Conservation (phyloP, 371 early-diverging fungal species). For the Basidiobolus meristosporus region DNA sequence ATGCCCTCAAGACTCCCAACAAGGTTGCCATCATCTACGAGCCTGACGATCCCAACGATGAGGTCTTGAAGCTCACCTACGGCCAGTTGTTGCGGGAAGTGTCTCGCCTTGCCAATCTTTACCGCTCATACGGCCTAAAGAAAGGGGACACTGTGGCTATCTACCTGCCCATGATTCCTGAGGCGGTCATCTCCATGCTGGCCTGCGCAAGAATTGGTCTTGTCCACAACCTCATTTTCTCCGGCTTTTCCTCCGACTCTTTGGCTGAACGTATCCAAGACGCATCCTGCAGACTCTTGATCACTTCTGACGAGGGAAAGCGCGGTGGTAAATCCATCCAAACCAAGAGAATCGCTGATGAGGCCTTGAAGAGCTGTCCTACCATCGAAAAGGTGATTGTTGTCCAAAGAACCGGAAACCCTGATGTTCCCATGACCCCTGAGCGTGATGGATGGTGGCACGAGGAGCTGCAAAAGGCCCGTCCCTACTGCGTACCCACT, state of each 20-base stretch:
- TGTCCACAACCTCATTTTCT: too few species aligned
- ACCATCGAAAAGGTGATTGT: slow-evolving; percentile 70
- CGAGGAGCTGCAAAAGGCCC: slow-evolving; percentile 51
- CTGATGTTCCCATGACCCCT: slow-evolving; percentile 40
- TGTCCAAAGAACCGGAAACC: slow-evolving; percentile 63
- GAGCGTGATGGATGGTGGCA: slow-evolving; percentile 86
- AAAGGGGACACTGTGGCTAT: slow-evolving; percentile 87
- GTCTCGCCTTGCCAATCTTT: slow-evolving; percentile 60
- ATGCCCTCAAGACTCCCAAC: slow-evolving; percentile 51
- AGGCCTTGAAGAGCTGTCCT: slow-evolving; percentile 53
- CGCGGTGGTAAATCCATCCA: slow-evolving; percentile 81
- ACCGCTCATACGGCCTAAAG: slow-evolving; percentile 54
- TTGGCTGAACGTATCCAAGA: too few species aligned
- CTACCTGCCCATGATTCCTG: slow-evolving; percentile 96
- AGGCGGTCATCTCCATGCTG: slow-evolving; percentile 77
- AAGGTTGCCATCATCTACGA: slow-evolving; percentile 81
- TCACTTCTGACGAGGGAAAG: slow-evolving; percentile 72
- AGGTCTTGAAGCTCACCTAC: slow-evolving; percentile 58
- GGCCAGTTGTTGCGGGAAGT: slow-evolving; percentile 62
- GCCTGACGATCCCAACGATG: slow-evolving; percentile 71
- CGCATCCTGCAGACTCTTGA: too few species aligned
- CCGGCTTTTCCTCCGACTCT: too few species aligned
- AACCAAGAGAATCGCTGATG: slow-evolving; percentile 81
- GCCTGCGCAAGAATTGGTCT: too few species aligned
- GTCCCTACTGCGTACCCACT: slow-evolving; percentile 62